phyloP scores from a whole-genome alignment of 2,329 filamentous ascomycete species.

The Pseudogymnoascus sp. region DNA sequence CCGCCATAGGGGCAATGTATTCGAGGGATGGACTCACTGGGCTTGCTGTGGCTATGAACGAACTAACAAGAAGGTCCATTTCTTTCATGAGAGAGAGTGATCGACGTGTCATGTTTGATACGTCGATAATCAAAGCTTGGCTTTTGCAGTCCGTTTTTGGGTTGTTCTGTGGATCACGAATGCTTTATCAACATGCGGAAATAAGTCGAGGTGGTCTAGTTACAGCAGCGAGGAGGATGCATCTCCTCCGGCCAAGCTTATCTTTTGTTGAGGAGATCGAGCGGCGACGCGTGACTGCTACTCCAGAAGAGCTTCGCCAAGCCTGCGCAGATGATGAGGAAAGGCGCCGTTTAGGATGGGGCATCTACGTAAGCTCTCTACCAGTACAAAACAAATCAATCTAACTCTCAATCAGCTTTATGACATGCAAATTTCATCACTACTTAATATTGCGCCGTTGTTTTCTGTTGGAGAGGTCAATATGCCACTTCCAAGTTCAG shows the following conservation, averaged over 20 bases:
- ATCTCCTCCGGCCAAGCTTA: constrained; percentile 16
- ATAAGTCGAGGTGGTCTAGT: constrained; percentile 16
- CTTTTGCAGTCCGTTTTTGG: constrained; percentile 15
- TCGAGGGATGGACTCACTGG: constrained; percentile 13
- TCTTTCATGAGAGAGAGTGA: constrained; percentile 15
- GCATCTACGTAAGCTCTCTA: constrained; percentile 13
- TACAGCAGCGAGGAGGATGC: constrained; percentile 17
- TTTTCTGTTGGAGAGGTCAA: constrained; percentile 15
- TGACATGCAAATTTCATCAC: constrained; percentile 16
- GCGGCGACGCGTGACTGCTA: constrained; percentile 11
- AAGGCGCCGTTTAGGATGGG: constrained; percentile 14
- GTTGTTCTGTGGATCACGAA: constrained; percentile 16
- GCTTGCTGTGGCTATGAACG: constrained; percentile 14
- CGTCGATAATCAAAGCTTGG: constrained; percentile 14
- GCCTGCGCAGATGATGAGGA: constrained; percentile 15
- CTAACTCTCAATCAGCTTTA: constrained; percentile 12
- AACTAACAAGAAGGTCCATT: constrained; percentile 15
- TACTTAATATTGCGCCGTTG: constrained; percentile 14
- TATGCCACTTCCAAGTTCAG: constrained; percentile 14
- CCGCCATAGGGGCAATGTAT: constrained; percentile 15
- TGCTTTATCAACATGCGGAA: constrained; percentile 17
- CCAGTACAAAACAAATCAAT: neutral
- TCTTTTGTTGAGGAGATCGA: constrained; percentile 16
- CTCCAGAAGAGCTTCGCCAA: constrained; percentile 12
- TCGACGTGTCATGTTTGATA: constrained; percentile 17